Base-by-base conservation (phyloP, 805 yeast genomes). In the Nakazawaea ernobii region DNA sequence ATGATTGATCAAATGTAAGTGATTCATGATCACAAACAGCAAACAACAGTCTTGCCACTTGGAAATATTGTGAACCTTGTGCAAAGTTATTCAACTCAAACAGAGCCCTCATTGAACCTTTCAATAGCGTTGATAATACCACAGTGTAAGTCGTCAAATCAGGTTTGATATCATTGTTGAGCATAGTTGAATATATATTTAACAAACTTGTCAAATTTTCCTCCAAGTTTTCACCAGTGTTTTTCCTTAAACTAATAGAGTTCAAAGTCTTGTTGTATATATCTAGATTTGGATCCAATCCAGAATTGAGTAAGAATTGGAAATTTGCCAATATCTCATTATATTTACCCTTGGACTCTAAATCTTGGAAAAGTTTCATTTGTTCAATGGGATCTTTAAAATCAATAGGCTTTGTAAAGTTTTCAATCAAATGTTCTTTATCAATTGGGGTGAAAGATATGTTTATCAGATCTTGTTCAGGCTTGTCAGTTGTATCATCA, bases 111-210 rank as follows among this genome's bases (percentile, higher is more conserved):
- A 73, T 62, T 1, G 82, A 65, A 6, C 83, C 80, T 37, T 67
- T 63, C 43, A 84, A 66, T 27, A 85, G 66, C 27, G 76, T 71
- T 14, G 66, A 63, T 42, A 85, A 65, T 5, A 78, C 73, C 2
- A 77, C 59, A 54, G 75, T 67, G 61, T 77, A 85, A 6, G 87
- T 83, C 14, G 65, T 66, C 36, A 60, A 55, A 28, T 75, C 69
- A 11, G 94, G 94, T 58, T 78, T 81, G 36, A 78, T 52, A 51
- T 68, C 69, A 53, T 72, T 70, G 24, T 75, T 59, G 35, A 85
- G 68, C 59, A 84, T 65, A 55, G 82, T 90, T 43, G 85, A 85
- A 59, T 85, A 85, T 32, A 83, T 79, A 15, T 80, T 82, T 52
- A 85, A 65, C 49, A 85, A 61, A 48, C 73, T 77, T 1, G 86